Evolutionary conservation across 2,329 filamentous ascomycete species (phyloP), one percentile per base, ranked within the genome.

Genomic region (Xylariaceae sp.): DNA sequence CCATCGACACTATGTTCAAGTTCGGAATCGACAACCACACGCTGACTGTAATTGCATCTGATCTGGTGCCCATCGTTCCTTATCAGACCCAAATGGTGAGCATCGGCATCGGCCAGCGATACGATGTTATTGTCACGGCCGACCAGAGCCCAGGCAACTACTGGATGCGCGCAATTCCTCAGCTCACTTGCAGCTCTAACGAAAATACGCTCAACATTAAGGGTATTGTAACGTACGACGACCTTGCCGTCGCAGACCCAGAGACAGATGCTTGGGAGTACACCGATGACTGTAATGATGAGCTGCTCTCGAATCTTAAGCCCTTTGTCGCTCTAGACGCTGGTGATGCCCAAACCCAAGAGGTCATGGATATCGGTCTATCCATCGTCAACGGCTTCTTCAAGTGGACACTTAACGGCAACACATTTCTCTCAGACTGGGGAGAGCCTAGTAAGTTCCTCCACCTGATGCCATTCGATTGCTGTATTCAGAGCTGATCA

Each of bases 51-150:
- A 83, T 87, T 32, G 74, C 77, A 0, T 72, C 69, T n/a, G 85
- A 86, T 54, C 69, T 86, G 3, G 80, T 86, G 0, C 81, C 83
- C 2, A 75, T 87, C 20, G 62, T 73, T 20, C 83, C 84, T 0
- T 87, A 80, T 55, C 68, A 69, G 0, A 77, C 82, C 0, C 72
- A 74, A 0, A 72, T 69, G 37, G 50, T 83, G 4, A 70, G 70
- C 20, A 54, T 67, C 21, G 65, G 57, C 13, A 66, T 65, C 45
- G 63, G 60, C 5, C 72, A 76, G 57, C 69, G 78, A 5, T 77
- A 78, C 60, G 77, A 81, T 55, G 64, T 81, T 4, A 66, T 81
- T 36, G 72, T 81, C 20, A 67, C 68, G n/a, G 77, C 75, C 13
- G 63, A 77, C 53, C 67, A 73, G 29, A 53, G 48, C 2, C 51